phyloP scores from a whole-genome alignment of 345 rosid species.

The Firmiana major region DNA sequence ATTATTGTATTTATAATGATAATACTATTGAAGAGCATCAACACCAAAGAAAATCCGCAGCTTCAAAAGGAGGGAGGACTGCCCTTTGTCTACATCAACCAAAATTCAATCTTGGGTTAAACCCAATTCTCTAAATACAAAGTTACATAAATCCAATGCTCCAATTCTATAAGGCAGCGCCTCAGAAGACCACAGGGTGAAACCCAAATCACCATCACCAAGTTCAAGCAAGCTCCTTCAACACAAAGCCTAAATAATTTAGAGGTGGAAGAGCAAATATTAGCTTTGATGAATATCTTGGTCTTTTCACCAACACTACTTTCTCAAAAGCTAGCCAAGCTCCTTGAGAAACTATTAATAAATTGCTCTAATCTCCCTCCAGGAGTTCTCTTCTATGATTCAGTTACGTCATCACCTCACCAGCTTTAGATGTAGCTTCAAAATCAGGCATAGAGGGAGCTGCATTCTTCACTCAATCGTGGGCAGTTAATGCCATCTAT shows the following conservation, averaged over 20 bases:
- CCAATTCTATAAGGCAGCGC: conserved; percentile 21
- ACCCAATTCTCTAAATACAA: neutral
- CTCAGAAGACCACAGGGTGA: conserved; percentile 16
- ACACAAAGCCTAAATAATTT: conserved; percentile 25
- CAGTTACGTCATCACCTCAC: conserved; percentile 28
- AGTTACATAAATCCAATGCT: conserved; percentile 28
- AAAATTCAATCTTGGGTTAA: neutral
- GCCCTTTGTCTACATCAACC: too few relatives aligned
- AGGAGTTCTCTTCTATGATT: conserved; percentile 33
- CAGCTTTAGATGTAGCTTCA: conserved; percentile 37
- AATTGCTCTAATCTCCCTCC: conserved; percentile 15
- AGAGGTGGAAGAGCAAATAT: conserved; percentile 21
- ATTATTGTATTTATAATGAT: too few relatives aligned
- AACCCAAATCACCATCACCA: neutral
- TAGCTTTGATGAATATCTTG: conserved; percentile 20
- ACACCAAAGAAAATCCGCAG: too few relatives aligned
- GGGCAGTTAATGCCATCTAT: conserved; percentile 36
- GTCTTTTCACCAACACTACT: conserved; percentile 16
- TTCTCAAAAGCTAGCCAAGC: conserved; percentile 25
- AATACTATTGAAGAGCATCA: too few relatives aligned
- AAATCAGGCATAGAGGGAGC: conserved; percentile 29
- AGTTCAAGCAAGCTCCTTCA: neutral
- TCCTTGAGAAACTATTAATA: conserved; percentile 16
- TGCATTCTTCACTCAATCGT: conserved; percentile 35
- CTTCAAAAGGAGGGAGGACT: too few relatives aligned